Percentiles rank a stretch among this genome's conserved stretches.
Conservation (phyloP, 164 flowering plant genomes). For the Berberis thunbergii region DNA sequence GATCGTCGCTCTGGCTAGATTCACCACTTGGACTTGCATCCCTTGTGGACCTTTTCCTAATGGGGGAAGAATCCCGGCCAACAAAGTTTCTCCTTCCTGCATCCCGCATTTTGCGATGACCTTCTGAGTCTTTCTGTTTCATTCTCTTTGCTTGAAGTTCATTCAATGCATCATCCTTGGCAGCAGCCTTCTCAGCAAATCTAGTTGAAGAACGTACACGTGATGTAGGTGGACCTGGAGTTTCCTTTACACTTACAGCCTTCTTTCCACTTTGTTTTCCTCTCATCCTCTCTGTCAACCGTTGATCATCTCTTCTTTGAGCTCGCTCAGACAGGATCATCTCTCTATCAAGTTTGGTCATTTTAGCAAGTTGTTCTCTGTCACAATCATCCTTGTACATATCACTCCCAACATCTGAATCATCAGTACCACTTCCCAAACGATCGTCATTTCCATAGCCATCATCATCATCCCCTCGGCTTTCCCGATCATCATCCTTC, state of each 20-base stretch:
- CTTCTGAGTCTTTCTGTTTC: conserved; percentile 70
- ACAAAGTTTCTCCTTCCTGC: not conserved
- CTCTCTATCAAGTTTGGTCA: conserved; percentile 85
- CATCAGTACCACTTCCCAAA: conserved; percentile 57
- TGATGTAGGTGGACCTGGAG: conserved; percentile 30
- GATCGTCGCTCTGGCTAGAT: conserved; percentile 66
- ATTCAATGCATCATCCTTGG: conserved; percentile 78
- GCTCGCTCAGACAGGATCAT: conserved; percentile 72
- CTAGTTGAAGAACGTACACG: conserved; percentile 62
- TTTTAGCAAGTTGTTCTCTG: conserved; percentile 49
- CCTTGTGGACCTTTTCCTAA: conserved; percentile 33
- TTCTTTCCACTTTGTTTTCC: conserved; percentile 47
- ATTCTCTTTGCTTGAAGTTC: conserved; percentile 71
- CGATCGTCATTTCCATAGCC: conserved; percentile 32
- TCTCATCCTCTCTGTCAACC: conserved; percentile 47
- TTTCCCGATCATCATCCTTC: conserved; percentile 55
- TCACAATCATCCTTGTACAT: conserved; percentile 84
- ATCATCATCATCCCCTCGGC: conserved; percentile 45
- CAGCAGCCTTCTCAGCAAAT: conserved; percentile 61
- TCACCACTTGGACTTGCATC: conserved; percentile 43
- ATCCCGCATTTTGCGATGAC: conserved; percentile 23
- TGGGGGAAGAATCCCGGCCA: conserved; percentile 10
- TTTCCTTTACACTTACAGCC: conserved; percentile 35
- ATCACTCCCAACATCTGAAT: conserved; percentile 78
- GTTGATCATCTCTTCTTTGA: conserved; percentile 49